Percentiles rank a stretch among this genome's conserved stretches.
Evolutionary conservation across 1,139 yeast genomes (phyloP).

Genomic region (Debaryomyces sp.): DNA sequence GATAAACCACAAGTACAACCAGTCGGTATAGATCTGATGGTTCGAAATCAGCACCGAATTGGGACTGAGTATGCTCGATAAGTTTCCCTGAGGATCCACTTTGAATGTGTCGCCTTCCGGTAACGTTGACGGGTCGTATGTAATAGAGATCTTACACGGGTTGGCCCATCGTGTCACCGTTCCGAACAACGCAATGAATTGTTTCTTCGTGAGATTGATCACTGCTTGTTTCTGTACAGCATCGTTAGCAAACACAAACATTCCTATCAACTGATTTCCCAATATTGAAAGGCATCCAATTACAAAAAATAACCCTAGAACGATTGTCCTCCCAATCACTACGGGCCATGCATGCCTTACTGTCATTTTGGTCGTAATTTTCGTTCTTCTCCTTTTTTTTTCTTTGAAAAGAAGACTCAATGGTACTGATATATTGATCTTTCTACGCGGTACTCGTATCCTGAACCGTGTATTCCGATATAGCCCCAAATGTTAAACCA

Average conservation of each 20-base stretch:
- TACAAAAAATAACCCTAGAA: conserved; percentile 38
- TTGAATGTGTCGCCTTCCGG: conserved; percentile 22
- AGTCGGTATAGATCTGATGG: conserved; percentile 93
- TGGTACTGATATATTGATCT: not conserved
- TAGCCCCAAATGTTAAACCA: not conserved
- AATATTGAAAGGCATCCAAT: conserved; percentile 50
- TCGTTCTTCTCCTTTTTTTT: not conserved
- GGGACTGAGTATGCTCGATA: conserved; percentile 39
- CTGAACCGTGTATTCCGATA: not conserved
- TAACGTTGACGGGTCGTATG: conserved; percentile 35
- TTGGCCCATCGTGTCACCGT: conserved; percentile 45
- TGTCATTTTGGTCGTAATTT: not conserved
- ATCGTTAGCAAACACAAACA: conserved; percentile 25
- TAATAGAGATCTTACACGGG: conserved; percentile 44
- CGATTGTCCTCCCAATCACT: conserved; percentile 30
- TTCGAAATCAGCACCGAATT: conserved; percentile 73
- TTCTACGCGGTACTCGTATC: not conserved
- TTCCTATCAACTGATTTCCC: conserved; percentile 43
- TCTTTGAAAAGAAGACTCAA: not conserved
- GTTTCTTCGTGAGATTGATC: conserved; percentile 50
- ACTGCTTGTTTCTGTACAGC: conserved; percentile 35
- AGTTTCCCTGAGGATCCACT: conserved; percentile 24
- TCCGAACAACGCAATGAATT: conserved; percentile 51
- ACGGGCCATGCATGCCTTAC: conserved; percentile 20
- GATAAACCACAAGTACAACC: conserved; percentile 92